Evolutionary conservation across 2,329 filamentous ascomycete genomes (phyloP), one percentile per base, ranked within the genome.

Genomic region (Harringtonia lauricola): DNA sequence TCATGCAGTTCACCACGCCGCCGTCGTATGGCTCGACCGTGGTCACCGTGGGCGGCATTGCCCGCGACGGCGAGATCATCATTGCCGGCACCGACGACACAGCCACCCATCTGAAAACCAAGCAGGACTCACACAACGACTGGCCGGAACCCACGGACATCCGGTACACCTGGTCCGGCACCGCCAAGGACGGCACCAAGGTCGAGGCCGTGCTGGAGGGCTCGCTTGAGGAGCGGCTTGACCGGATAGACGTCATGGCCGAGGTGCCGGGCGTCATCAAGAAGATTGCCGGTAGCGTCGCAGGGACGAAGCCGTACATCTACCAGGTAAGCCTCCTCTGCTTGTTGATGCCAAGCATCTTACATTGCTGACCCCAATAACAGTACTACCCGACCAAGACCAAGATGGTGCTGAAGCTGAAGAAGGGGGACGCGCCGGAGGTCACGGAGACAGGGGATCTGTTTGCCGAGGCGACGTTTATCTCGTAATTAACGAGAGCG

Each of bases 1-100:
- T 96, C 70, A 98, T 98, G 92, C 85, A 96, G 63, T 98, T 81
- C 63, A 94, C 80, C 31, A 98, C 92, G 1, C 94, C 92, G 24
- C 79, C 86, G 4, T 95, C 90, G 5, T 98, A 98, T 59, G 92
- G 86, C 29, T 80, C 79, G 41, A 95, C 89, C 1, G 67, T 77
- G 17, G 88, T 98, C 50, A 83, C 77, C 50, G 83, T 96, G 18
- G 86, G 89, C 44, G 85, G 80, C 42, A 77, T 98, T 46, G 80
- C 77, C 44, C 89, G 82, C 58, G 85, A 95, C 47, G 83, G 76
- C 47, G 80, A 90, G 63, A 79, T 95, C 47, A 63, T 96, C 49
- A 75, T 76, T 45, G 88, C 82, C 34, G 84, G 85, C 42, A 67
- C 73, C 46, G 68, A 68, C 43, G 80, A 80, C 59, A 72, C 72